phyloP scores from a whole-genome alignment of 176 grass and related monocot species.

The Hyparrhenia diplandra region DNA sequence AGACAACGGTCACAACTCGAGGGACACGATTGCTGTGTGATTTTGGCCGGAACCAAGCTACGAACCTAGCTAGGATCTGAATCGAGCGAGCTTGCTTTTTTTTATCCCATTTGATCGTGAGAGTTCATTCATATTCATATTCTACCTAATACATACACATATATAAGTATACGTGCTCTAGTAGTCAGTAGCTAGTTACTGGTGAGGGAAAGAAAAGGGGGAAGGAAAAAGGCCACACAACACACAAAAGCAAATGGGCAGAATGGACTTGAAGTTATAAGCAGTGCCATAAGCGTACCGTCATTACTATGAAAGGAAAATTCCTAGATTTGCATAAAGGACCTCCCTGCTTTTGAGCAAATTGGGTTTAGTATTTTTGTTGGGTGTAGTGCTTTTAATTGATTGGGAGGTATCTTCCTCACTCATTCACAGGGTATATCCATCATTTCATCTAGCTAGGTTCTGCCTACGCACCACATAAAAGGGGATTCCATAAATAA shows the following conservation, averaged over 20 bases:
- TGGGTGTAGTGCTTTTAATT: background rate
- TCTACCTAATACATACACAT: no score
- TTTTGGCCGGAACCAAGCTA: no score
- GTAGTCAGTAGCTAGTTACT: no score
- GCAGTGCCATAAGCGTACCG: background rate
- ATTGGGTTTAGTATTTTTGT: background rate
- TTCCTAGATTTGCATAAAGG: slow-evolving; percentile 25
- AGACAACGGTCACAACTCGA: no score
- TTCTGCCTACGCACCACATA: background rate
- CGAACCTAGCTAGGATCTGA: no score
- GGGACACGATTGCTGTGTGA: no score
- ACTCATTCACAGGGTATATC: background rate
- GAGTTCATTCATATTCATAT: no score
- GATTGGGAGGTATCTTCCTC: background rate
- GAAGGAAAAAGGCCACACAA: background rate
- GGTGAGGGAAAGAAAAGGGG: no score
- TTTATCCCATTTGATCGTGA: no score
- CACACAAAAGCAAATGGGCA: background rate
- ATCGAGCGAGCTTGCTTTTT: no score
- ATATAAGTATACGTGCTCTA: no score
- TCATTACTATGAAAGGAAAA: slow-evolving; percentile 20
- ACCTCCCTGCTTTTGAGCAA: background rate
- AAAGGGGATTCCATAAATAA: background rate
- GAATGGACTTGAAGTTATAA: slow-evolving; percentile 15
- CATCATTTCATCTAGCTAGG: slow-evolving; percentile 20